Evolutionary conservation across 257 asterid species (phyloP).

Genomic region (Penstemon newberryi): DNA sequence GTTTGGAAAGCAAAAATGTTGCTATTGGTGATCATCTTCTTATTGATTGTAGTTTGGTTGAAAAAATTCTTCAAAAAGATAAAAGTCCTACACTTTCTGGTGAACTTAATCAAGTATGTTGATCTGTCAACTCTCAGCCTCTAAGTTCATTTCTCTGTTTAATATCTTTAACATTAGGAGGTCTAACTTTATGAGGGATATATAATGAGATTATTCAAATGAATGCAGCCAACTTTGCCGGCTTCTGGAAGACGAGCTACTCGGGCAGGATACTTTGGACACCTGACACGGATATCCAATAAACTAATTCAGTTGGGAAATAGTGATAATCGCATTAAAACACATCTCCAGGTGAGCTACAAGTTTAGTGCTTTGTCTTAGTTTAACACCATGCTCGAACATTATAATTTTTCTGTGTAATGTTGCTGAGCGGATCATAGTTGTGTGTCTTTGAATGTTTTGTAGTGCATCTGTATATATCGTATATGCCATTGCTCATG

Average conservation of each 20-base stretch:
- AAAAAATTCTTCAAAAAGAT: slow-evolving; percentile 73
- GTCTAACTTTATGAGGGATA: slow-evolving; percentile 10
- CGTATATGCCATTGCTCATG: slow-evolving; percentile 7
- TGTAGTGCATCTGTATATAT: slow-evolving; percentile 7
- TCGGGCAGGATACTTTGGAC: slow-evolving; percentile 86
- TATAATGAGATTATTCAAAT: slow-evolving; percentile 24
- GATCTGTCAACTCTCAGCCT: neutral
- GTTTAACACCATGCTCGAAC: neutral
- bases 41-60: slow-evolving; percentile 64
- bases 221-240: slow-evolving; percentile 77
- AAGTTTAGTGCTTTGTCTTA: slow-evolving; percentile 12
- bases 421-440: slow-evolving; percentile 12
- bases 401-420: slow-evolving; percentile 13
- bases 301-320: slow-evolving; percentile 70
- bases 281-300: slow-evolving; percentile 78
- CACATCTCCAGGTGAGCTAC: slow-evolving; percentile 66
- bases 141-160: neutral
- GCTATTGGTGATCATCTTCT: slow-evolving; percentile 69
- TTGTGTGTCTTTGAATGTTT: neutral
- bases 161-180: neutral
- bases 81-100: slow-evolving; percentile 56
- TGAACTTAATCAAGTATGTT: slow-evolving; percentile 56
- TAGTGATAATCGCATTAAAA: slow-evolving; percentile 50
- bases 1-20: slow-evolving; percentile 75
- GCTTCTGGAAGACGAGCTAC: slow-evolving; percentile 64